phyloP scores from a whole-genome alignment of 169 alveolate genomes.

The Plasmodium gaboni region DNA sequence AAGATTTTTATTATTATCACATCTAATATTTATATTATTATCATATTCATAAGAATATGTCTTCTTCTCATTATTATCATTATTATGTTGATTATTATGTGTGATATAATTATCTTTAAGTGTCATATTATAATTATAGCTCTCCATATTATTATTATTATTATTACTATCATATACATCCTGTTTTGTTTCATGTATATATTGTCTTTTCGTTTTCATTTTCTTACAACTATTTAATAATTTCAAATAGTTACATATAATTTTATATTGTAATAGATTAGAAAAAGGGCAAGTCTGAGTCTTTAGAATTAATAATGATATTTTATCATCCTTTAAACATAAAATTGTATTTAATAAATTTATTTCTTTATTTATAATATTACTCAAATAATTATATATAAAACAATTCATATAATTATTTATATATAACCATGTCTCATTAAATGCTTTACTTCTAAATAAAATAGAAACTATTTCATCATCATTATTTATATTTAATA shows the following conservation, averaged over 20 bases:
- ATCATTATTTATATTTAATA: conserved; percentile 10
- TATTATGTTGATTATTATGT: too few relatives aligned
- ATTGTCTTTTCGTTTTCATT: background rate
- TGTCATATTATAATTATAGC: too few relatives aligned
- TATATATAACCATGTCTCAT: conserved; percentile 42
- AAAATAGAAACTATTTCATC: conserved; percentile 49
- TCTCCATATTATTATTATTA: too few relatives aligned
- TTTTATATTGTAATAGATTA: conserved; percentile 33
- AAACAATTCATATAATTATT: conserved; percentile 51
- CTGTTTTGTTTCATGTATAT: background rate
- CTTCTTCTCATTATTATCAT: too few relatives aligned
- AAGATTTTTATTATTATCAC: background rate
- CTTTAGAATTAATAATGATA: conserved; percentile 34
- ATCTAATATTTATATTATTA: background rate
- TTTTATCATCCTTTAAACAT: conserved; percentile 45
- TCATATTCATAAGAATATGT: too few relatives aligned
- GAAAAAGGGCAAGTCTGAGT: conserved; percentile 58
- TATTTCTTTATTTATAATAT: conserved; percentile 40
- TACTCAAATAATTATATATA: conserved; percentile 47
- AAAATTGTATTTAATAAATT: conserved; percentile 30
- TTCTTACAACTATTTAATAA: conserved; percentile 4
- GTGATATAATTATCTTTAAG: too few relatives aligned
- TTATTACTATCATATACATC: too few relatives aligned
- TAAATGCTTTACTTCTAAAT: conserved; percentile 53
- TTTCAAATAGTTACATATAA: conserved; percentile 11